phyloP scores from a whole-genome alignment of 1,139 yeast species.

The Blastobotrys malaysiensis region DNA sequence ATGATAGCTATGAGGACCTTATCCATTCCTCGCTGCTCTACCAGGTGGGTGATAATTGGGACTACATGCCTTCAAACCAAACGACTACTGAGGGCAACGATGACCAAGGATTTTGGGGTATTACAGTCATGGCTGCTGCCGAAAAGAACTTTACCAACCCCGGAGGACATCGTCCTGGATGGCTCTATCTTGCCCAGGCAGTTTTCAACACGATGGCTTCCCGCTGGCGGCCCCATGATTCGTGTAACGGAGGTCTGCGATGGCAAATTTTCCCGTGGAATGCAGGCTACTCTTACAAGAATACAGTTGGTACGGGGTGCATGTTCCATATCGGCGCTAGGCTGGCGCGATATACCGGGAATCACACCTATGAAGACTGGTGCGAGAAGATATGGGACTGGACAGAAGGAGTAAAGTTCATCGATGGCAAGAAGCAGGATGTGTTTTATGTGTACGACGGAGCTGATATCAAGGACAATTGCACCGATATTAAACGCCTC shows the following conservation, averaged over 20 bases:
- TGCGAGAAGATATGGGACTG: conserved; percentile 77
- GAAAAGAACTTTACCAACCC: conserved; percentile 87
- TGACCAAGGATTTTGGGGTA: conserved; percentile 97
- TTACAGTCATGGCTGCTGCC: conserved; percentile 89
- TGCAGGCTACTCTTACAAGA: conserved; percentile 84
- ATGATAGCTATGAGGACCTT: conserved; percentile 57
- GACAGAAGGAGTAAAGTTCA: conserved; percentile 57
- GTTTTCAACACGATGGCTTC: conserved; percentile 83
- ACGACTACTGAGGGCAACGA: conserved; percentile 94
- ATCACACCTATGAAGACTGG: conserved; percentile 69
- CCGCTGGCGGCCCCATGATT: conserved; percentile 75
- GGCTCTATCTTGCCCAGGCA: conserved; percentile 73
- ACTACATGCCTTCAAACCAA: conserved; percentile 84
- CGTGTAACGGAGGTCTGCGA: conserved; percentile 81
- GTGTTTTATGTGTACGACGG: conserved; percentile 57
- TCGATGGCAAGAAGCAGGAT: conserved; percentile 28
- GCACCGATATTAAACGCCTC: conserved; percentile 50
- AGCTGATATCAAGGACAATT: conserved; percentile 54
- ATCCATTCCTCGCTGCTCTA: conserved; percentile 60
- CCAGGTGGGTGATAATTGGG: conserved; percentile 71
- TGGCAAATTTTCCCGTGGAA: conserved; percentile 97
- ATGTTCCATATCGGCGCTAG: conserved; percentile 82
- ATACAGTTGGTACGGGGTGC: conserved; percentile 82
- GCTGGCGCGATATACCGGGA: conserved; percentile 67
- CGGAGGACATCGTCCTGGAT: conserved; percentile 43